A percentile compares a stretch with the other conserved stretches of the same genome.
Evolutionary conservation across 139 green algal species (phyloP).

Genomic region (Chlamydomonas asymmetrica): DNA sequence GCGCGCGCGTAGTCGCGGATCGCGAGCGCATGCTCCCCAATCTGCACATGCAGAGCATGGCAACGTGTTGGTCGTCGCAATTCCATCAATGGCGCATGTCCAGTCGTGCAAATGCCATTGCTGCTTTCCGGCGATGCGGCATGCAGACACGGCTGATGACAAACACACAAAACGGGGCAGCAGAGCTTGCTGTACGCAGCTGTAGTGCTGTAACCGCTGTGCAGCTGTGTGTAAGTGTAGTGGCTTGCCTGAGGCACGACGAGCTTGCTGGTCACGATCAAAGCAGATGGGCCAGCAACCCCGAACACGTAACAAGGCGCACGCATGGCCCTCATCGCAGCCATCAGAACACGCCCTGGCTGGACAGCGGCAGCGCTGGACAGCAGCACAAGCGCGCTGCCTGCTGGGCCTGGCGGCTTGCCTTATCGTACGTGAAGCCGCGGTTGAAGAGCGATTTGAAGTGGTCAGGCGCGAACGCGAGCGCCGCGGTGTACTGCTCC

Average conservation of each 20-base stretch:
- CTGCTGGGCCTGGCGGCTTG: slow-evolving; percentile 27
- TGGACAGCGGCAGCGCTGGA: background rate
- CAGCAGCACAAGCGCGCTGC: too few species aligned
- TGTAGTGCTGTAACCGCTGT: too few species aligned
- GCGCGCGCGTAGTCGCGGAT: slow-evolving; percentile 74
- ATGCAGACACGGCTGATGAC: too few species aligned
- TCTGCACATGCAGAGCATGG: too few species aligned
- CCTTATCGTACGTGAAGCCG: slow-evolving; percentile 84
- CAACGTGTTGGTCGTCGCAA: too few species aligned
- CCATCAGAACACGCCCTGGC: background rate
- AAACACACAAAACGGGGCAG: too few species aligned
- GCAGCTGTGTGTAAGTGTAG: too few species aligned
- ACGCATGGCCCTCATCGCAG: background rate
- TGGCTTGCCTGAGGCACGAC: too few species aligned
- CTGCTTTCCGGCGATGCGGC: too few species aligned
- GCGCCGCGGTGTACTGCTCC: slow-evolving; percentile 67
- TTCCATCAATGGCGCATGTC: too few species aligned
- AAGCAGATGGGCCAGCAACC: background rate
- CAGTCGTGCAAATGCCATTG: too few species aligned
- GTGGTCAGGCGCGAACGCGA: slow-evolving; percentile 63
- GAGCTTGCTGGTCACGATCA: background rate
- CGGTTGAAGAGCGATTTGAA: slow-evolving; percentile 90
- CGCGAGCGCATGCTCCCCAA: slow-evolving; percentile 58
- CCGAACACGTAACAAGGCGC: background rate
- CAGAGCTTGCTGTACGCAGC: too few species aligned